Evolutionary conservation across 2,329 filamentous ascomycete genomes (phyloP).

Genomic region (Monilinia fructigena): DNA sequence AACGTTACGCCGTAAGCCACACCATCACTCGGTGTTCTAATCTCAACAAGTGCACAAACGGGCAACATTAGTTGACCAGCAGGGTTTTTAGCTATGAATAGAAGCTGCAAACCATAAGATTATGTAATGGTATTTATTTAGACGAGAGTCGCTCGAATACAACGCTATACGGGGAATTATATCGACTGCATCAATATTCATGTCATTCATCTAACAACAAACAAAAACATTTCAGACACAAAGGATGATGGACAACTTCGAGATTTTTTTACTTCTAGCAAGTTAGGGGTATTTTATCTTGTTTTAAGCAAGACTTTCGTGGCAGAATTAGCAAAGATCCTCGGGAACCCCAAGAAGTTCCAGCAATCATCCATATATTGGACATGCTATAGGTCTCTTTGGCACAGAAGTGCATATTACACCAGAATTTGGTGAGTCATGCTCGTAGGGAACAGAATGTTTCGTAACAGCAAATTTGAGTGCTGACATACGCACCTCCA

Average conservation of each 20-base stretch:
- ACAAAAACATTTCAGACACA: background rate
- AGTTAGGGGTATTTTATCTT: background rate
- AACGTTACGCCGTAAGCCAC: background rate
- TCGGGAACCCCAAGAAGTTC: background rate
- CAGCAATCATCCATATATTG: slow-evolving; percentile 9
- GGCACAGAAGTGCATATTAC: slow-evolving; percentile 14
- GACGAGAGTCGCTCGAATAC: background rate
- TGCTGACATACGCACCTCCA: background rate
- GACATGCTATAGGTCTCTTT: slow-evolving; percentile 12
- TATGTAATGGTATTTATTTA: background rate
- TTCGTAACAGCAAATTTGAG: background rate
- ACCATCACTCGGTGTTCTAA: background rate
- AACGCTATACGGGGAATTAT: background rate
- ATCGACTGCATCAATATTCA: background rate
- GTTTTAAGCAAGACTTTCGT: background rate
- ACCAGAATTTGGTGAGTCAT: slow-evolving; percentile 5
- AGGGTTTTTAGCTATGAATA: background rate
- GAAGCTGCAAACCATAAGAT: background rate
- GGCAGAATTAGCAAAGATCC: background rate
- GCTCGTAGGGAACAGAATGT: background rate
- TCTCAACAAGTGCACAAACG: background rate
- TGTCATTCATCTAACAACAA: background rate
- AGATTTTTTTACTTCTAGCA: background rate
- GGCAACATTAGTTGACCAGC: background rate
- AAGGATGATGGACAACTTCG: background rate